These are phyloP conservation scores for Mycoemilia scoparia DNA, from an alignment of 192 early-diverging fungal genomes.

Conservation along the genomic window DNA sequence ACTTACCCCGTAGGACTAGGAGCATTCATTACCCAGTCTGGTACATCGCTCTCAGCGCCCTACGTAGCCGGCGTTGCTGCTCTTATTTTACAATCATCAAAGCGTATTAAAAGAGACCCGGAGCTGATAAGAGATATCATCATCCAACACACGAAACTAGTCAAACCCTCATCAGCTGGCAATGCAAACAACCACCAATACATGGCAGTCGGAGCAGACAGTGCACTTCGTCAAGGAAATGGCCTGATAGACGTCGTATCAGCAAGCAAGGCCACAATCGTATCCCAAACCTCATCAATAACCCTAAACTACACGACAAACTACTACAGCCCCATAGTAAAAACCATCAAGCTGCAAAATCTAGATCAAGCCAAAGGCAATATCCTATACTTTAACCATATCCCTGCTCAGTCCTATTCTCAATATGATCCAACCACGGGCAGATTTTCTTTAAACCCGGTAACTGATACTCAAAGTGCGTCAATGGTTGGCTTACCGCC, in stretches of 20 bases:
- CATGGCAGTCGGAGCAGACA: conserved; percentile 48
- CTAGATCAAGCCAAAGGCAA: no score
- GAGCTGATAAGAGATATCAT: conserved; percentile 11
- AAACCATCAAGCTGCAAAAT: no score
- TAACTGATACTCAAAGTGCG: no score
- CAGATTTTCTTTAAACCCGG: no score
- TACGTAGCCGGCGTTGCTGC: conserved; percentile 52
- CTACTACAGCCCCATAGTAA: no score
- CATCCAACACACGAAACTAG: conserved; percentile 33
- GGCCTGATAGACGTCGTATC: conserved; percentile 9
- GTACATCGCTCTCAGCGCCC: conserved; percentile 70
- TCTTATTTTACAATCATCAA: conserved; percentile 39
- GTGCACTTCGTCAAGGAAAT: conserved; percentile 32
- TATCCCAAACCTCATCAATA: no score
- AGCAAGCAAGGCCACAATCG: background rate
- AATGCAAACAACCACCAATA: conserved; percentile 22
- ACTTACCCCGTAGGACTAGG: conserved; percentile 30
- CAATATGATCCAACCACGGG: no score
- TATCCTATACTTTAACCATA: no score
- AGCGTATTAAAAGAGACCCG: conserved; percentile 9
- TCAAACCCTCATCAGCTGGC: conserved; percentile 13
- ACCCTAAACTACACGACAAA: no score
- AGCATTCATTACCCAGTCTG: conserved; percentile 29
- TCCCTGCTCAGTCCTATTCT: no score
- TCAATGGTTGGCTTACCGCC: no score